Conservation (phyloP, 192 early-diverging fungal genomes). For the Geosiphon pyriformis region DNA sequence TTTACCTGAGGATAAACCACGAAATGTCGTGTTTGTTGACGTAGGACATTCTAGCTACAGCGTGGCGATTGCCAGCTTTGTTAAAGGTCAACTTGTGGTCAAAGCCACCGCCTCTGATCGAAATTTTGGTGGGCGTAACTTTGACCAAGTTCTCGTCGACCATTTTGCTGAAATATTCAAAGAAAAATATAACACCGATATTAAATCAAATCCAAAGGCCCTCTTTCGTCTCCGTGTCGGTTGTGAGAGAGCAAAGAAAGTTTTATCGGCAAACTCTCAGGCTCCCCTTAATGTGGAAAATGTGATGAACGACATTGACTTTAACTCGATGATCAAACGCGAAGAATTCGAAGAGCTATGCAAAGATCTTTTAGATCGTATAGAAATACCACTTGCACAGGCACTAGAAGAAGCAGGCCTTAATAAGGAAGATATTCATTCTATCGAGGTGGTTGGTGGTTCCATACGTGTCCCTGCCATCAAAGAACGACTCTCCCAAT, state of each 20-base stretch:
- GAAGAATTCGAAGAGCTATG: constrained; percentile 82
- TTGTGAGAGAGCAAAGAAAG: constrained; percentile 95
- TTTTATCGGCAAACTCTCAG: constrained; percentile 85
- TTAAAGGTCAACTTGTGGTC: constrained; percentile 94
- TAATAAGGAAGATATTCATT: constrained; percentile 78
- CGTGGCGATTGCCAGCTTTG: constrained; percentile 83
- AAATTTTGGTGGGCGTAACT: constrained; percentile 92
- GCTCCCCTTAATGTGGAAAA: constrained; percentile 93
- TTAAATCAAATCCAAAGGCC: constrained; percentile 84
- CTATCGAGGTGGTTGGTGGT: constrained; percentile 93
- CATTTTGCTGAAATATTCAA: constrained; percentile 84
- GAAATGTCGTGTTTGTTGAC: constrained; percentile 91
- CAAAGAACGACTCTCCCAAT: constrained; percentile 81
- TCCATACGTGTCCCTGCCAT: constrained; percentile 91
- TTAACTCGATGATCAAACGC: constrained; percentile 75
- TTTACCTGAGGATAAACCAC: constrained; percentile 91
- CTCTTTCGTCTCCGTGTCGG: constrained; percentile 82
- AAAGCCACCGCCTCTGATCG: constrained; percentile 89
- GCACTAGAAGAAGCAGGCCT: constrained; percentile 74
- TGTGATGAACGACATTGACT: constrained; percentile 95
- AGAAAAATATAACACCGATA: constrained; percentile 94
- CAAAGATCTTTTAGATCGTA: constrained; percentile 61
- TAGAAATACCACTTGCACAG: constrained; percentile 67
- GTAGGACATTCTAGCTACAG: constrained; percentile 86
- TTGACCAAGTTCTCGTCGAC: constrained; percentile 85